phyloP scores from a whole-genome alignment of 2,329 filamentous ascomycete genomes.

The Fusarium algeriense region DNA sequence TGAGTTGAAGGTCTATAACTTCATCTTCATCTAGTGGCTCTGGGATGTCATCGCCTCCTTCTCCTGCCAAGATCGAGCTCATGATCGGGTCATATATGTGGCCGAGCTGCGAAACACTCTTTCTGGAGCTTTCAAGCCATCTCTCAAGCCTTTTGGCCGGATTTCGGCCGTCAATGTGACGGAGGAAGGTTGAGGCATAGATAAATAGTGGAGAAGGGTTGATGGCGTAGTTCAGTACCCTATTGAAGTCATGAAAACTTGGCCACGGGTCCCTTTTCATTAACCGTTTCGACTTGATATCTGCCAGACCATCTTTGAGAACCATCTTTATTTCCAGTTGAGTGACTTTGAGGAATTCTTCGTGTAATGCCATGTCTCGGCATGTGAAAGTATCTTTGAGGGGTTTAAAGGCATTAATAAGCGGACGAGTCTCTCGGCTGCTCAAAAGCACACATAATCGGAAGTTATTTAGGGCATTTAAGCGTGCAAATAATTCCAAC shows the following conservation, averaged over 20 bases:
- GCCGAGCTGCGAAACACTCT: not conserved
- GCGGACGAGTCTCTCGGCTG: not conserved
- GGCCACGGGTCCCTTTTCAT: slow-evolving; percentile 3
- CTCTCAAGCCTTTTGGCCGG: not conserved
- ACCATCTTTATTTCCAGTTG: slow-evolving; percentile 4
- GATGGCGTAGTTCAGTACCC: not conserved
- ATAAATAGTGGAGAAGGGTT: slow-evolving; percentile 3
- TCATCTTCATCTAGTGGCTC: not conserved
- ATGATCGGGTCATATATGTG: slow-evolving; percentile 5
- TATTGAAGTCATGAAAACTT: not conserved
- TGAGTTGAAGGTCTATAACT: not conserved
- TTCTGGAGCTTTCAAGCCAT: not conserved
- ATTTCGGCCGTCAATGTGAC: not conserved
- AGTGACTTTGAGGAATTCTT: slow-evolving; percentile 4
- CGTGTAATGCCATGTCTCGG: not conserved
- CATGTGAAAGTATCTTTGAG: not conserved
- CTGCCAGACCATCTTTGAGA: not conserved
- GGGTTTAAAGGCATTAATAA: not conserved
- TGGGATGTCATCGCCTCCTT: not conserved
- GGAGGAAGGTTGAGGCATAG: slow-evolving; percentile 10
- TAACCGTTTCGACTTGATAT: slow-evolving; percentile 1
- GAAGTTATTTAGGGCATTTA: too few relatives aligned
- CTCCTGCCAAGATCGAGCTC: not conserved
- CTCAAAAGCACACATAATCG: not conserved
- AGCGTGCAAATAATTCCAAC: too few relatives aligned